Evolutionary conservation across 805 yeast species (phyloP), one percentile per base, ranked within the genome.

Genomic region (Yarrowia deformans): DNA sequence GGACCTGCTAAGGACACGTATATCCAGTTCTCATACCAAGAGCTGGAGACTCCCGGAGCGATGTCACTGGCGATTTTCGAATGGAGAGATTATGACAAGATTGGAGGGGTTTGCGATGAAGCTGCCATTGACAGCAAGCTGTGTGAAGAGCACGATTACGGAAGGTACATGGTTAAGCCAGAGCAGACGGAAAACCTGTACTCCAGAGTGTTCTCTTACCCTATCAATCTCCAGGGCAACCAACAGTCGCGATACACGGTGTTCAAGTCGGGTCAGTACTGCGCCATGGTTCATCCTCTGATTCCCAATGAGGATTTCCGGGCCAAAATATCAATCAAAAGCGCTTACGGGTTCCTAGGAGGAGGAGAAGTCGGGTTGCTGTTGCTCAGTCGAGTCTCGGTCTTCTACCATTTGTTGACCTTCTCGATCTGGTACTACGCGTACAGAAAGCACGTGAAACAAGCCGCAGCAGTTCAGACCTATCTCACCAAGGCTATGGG

Each of bases 401-500:
- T 54, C 6, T 2, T 39, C 19, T 54, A 54, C 12, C 60, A 54
- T 10, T 12, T 54, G 18, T 1, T 39, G 32, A 39, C 60, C 45
- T 54, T 37, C 8, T 19, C 45, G 18, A 54, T 54, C 45, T 54
- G 60, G 60, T 54, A 16, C 60, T 54, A 54, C 45, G 43, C 43
- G 34, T 54, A 37, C 34, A 37, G 16, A 23, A 54, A 54, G 19
- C 0, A 54, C 45, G 6, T 8, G n/a, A 39, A 39, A 23, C 45
- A 54, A 45, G 45, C 60, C 0, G 35, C 8, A 6, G 19, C 45
- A 3, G 60, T 54, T 5, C 60, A 54, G 18, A 37, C 29, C 8
- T 54, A 54, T 19, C 45, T 54, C 32, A 37, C 60, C 8, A 54
- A 54, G 18, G 60, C 60, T 34, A 54, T 54, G 60, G 60, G 60